Percentiles rank a stretch among this genome's conserved stretches.
Evolutionary conservation across 2,329 filamentous ascomycete genomes (phyloP).

Genomic region (Aspergillus puulaauensis): DNA sequence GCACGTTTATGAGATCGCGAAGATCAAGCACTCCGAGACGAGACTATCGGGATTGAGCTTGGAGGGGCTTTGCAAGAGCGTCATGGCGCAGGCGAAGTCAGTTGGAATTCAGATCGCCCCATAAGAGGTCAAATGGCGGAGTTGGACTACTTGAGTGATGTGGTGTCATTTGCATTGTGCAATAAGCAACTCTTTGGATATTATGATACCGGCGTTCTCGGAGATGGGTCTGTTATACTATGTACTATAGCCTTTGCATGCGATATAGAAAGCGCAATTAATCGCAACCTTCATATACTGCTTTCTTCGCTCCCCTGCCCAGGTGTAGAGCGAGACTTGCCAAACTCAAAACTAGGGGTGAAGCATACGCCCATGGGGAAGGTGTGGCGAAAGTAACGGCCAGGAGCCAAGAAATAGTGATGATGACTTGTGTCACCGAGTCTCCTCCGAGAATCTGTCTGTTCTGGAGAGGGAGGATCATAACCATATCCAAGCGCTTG

Average conservation of each 20-base stretch:
- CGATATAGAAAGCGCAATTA: slow-evolving; percentile 23
- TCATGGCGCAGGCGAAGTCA: slow-evolving; percentile 74
- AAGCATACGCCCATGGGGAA: neutral
- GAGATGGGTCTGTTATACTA: slow-evolving; percentile 23
- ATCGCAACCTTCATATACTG: neutral
- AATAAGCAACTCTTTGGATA: slow-evolving; percentile 10
- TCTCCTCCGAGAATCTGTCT: neutral
- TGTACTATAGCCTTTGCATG: slow-evolving; percentile 28
- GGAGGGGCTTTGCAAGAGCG: slow-evolving; percentile 69
- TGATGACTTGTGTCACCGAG: neutral
- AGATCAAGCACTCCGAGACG: slow-evolving; percentile 83
- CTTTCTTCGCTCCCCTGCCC: neutral
- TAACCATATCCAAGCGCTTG: slow-evolving; percentile 4
- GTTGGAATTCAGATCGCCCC: slow-evolving; percentile 72
- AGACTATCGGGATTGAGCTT: slow-evolving; percentile 70
- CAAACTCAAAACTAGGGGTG: neutral
- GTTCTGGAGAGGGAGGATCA: slow-evolving; percentile 2
- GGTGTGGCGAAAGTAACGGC: neutral
- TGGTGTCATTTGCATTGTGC: slow-evolving; percentile 11
- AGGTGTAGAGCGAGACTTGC: neutral
- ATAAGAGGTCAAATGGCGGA: slow-evolving; percentile 33
- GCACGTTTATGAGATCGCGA: slow-evolving; percentile 96
- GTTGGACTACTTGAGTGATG: neutral
- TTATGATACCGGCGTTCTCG: slow-evolving; percentile 27
- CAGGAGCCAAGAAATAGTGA: neutral